phyloP scores from a whole-genome alignment of 306 rosid species.

The Neltuma alba region DNA sequence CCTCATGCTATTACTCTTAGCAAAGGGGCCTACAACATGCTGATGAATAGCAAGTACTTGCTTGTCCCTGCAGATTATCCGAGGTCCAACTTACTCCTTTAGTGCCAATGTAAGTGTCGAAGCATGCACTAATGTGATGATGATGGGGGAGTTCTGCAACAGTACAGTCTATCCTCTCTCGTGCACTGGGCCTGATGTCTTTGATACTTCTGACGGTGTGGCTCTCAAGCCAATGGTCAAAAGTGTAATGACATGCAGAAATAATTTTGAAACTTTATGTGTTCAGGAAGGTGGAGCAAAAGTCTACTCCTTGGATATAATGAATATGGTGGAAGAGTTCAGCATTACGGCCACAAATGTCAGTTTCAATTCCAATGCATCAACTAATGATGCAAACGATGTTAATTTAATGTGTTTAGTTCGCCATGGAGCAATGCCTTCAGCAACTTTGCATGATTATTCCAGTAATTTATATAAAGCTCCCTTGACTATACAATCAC shows the following conservation, averaged over 20 bases:
- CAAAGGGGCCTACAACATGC: background rate
- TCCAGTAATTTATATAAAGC: slow-evolving; percentile 59
- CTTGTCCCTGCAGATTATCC: slow-evolving; percentile 63
- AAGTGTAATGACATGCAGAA: slow-evolving; percentile 63
- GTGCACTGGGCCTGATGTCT: slow-evolving; percentile 54
- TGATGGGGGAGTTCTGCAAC: slow-evolving; percentile 82
- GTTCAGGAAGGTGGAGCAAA: slow-evolving; percentile 57
- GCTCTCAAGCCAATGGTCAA: slow-evolving; percentile 43
- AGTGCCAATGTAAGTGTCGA: slow-evolving; percentile 82
- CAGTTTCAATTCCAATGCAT: slow-evolving; percentile 49
- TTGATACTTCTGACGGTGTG: slow-evolving; percentile 39
- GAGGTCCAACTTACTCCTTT: slow-evolving; percentile 71
- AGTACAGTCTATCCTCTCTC: slow-evolving; percentile 76
- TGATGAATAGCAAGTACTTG: slow-evolving; percentile 21
- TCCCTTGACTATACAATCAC: slow-evolving; percentile 68
- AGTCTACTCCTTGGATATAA: slow-evolving; percentile 67
- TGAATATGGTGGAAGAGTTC: slow-evolving; percentile 67
- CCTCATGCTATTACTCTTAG: background rate
- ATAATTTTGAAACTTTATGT: slow-evolving; percentile 54
- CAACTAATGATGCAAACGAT: slow-evolving; percentile 46
- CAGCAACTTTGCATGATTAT: slow-evolving; percentile 64
- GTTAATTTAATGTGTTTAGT: slow-evolving; percentile 65
- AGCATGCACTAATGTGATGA: slow-evolving; percentile 71
- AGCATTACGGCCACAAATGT: slow-evolving; percentile 58
- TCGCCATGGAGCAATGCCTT: slow-evolving; percentile 90